Percentiles rank a stretch among this genome's conserved stretches.
These are phyloP conservation scores for Phytophthora quininea DNA, from an alignment of 352 stramenopile species.

Conservation along the genomic window DNA sequence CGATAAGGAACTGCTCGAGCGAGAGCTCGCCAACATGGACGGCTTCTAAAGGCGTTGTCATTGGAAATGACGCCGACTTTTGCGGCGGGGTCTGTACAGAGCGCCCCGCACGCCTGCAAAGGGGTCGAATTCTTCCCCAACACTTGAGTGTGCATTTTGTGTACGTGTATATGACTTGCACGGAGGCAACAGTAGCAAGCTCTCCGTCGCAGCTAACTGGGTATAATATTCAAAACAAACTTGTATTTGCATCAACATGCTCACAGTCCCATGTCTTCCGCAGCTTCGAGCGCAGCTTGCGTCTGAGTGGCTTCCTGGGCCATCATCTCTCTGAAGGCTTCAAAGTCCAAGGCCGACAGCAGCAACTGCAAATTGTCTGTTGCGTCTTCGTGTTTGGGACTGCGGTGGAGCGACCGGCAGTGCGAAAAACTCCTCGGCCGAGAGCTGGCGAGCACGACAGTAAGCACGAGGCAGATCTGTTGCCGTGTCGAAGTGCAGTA, in stretches of 20 bases:
- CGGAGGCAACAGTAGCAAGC: slow-evolving; percentile 17
- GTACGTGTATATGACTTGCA: slow-evolving; percentile 34
- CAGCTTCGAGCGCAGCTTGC: slow-evolving; percentile 52
- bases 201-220: slow-evolving; percentile 31
- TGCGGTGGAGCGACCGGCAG: slow-evolving; percentile 42
- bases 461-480: slow-evolving; percentile 3
- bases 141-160: slow-evolving; percentile 25
- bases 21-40: slow-evolving; percentile 66
- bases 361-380: slow-evolving; percentile 52
- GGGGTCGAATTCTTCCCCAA: neutral
- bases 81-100: neutral
- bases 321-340: slow-evolving; percentile 63
- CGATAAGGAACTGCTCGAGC: slow-evolving; percentile 71
- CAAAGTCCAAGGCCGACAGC: slow-evolving; percentile 62
- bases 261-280: slow-evolving; percentile 66
- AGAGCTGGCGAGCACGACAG: slow-evolving; percentile 31
- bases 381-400: slow-evolving; percentile 38
- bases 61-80: slow-evolving; percentile 28
- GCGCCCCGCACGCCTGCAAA: slow-evolving; percentile 3
- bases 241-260: slow-evolving; percentile 21
- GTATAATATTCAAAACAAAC: slow-evolving; percentile 45
- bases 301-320: slow-evolving; percentile 48
- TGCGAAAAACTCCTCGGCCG: slow-evolving; percentile 57
- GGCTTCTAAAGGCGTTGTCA: slow-evolving; percentile 42
- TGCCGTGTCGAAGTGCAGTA: neutral